Evolutionary conservation across 352 stramenopile genomes (phyloP).

Genomic region (Phytophthora cajani): DNA sequence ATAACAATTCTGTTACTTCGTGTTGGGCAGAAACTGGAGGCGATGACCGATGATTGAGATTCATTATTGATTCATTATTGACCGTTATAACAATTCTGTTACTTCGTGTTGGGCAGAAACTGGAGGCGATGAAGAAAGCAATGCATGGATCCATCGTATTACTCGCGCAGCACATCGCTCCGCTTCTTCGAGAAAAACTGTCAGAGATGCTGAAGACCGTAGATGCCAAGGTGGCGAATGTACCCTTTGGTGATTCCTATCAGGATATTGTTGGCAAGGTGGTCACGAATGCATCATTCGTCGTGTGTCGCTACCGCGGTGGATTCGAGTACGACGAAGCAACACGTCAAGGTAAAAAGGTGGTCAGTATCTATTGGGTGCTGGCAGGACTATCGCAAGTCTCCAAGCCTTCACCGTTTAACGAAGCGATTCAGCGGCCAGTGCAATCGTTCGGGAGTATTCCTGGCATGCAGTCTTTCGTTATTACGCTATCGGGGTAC

Average conservation of each 20-base stretch:
- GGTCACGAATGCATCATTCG: slow-evolving; percentile 79
- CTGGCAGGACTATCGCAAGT: slow-evolving; percentile 54
- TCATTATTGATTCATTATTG: background rate
- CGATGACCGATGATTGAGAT: slow-evolving; percentile 32
- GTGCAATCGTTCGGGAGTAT: slow-evolving; percentile 76
- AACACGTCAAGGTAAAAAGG: slow-evolving; percentile 65
- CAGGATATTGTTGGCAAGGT: slow-evolving; percentile 81
- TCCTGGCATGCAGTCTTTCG: slow-evolving; percentile 76
- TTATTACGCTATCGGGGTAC: slow-evolving; percentile 87
- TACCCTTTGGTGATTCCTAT: slow-evolving; percentile 74
- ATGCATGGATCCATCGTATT: slow-evolving; percentile 72
- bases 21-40: background rate
- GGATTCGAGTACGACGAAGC: slow-evolving; percentile 87
- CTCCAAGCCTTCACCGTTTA: slow-evolving; percentile 43
- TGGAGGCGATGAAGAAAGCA: slow-evolving; percentile 57
- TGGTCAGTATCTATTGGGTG: slow-evolving; percentile 87
- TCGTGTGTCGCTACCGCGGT: slow-evolving; percentile 82
- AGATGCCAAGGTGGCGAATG: slow-evolving; percentile 83
- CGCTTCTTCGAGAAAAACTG: slow-evolving; percentile 66
- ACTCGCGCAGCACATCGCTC: slow-evolving; percentile 77
- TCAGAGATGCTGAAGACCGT: slow-evolving; percentile 69
- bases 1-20: too few species aligned
- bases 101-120: slow-evolving; percentile 41
- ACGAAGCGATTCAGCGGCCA: slow-evolving; percentile 62
- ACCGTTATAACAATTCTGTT: background rate